Evolutionary conservation across 2,329 filamentous ascomycete species (phyloP).

Genomic region (Colletotrichum cereale): DNA sequence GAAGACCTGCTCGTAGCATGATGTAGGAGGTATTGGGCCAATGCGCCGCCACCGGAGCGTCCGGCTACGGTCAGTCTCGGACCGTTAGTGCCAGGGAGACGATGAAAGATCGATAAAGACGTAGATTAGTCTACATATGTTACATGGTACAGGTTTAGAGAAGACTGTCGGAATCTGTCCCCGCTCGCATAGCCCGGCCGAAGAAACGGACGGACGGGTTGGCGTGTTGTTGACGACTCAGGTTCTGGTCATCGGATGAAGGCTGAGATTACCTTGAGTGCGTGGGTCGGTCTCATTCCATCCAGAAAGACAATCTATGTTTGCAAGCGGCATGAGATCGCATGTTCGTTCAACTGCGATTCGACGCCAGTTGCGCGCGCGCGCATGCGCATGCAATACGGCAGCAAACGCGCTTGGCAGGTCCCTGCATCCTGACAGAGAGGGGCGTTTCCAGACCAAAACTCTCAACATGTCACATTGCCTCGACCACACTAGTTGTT

Average conservation of each 20-base stretch:
- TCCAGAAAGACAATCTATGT: background rate
- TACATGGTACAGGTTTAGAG: conserved; percentile 34
- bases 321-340: background rate
- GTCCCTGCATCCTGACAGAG: conserved; percentile 16
- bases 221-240: conserved; percentile 15
- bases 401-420: conserved; percentile 3
- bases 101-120: background rate
- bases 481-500: background rate
- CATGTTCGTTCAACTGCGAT: background rate
- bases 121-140: too few species aligned
- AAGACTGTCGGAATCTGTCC: conserved; percentile 28
- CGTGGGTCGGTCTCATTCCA: background rate
- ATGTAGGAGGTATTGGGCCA: conserved; percentile 1
- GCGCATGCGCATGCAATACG: background rate
- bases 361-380: background rate
- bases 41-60: conserved; percentile 22
- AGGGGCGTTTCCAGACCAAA: background rate
- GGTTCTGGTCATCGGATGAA: conserved; percentile 20
- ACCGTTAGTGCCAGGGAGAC: background rate
- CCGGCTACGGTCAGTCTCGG: conserved; percentile 18
- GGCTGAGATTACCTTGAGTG: background rate
- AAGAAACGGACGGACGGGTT: conserved; percentile 17
- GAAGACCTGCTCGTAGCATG: background rate
- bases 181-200: conserved; percentile 17
- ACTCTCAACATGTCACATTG: background rate